Percentiles rank a stretch among this genome's conserved stretches.
Conservation (phyloP, 148 eudicot genomes). For the Gaultheria prostrata region DNA sequence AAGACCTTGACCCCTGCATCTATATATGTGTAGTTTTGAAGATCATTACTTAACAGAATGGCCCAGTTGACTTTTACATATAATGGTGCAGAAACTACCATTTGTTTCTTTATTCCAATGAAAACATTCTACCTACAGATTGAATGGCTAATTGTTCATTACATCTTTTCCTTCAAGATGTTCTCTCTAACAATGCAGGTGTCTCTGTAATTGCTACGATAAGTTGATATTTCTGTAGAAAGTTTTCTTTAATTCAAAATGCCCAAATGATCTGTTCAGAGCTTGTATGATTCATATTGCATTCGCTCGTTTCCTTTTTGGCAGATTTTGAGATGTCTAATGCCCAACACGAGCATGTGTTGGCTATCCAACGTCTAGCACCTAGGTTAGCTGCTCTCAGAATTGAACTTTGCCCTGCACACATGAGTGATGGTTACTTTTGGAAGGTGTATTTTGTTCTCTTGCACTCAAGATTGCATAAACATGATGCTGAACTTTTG, state of each 20-base stretch:
- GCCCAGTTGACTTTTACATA: background rate
- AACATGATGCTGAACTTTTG: constrained; percentile 65
- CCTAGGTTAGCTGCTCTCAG: constrained; percentile 89
- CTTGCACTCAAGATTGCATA: constrained; percentile 73
- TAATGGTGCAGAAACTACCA: background rate
- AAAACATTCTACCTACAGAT: background rate
- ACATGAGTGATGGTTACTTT: constrained; percentile 78
- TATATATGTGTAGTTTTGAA: background rate
- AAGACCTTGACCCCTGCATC: background rate
- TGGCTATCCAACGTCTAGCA: constrained; percentile 61
- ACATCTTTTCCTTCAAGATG: background rate
- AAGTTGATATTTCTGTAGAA: background rate
- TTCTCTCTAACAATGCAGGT: background rate
- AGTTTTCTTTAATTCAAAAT: background rate
- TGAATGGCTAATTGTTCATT: background rate
- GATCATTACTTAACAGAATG: constrained; percentile 9
- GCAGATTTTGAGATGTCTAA: constrained; percentile 79
- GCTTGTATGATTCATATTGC: background rate
- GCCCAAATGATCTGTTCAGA: background rate
- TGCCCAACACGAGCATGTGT: constrained; percentile 59
- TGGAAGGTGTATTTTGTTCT: constrained; percentile 94
- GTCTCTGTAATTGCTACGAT: background rate
- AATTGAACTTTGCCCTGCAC: constrained; percentile 79
- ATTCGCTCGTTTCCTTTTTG: constrained; percentile 6
- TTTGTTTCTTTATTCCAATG: background rate